These are phyloP conservation scores for Trametes cubensis DNA, from an alignment of 768 basidiomycete genomes.

Conservation along the genomic window DNA sequence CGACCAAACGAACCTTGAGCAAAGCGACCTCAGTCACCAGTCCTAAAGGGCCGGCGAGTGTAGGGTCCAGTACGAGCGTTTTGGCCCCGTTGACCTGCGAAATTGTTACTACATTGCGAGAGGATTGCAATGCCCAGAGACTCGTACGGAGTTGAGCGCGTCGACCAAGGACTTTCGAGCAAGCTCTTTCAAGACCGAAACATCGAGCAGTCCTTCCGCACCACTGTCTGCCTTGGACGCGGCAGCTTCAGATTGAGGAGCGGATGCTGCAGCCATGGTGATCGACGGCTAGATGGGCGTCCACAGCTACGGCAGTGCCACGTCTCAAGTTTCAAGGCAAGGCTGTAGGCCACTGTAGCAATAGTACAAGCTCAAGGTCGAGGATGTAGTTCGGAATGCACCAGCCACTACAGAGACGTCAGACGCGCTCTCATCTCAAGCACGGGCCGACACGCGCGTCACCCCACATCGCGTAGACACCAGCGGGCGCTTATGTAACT, in stretches of 20 bases:
- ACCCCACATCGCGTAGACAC: too few species aligned
- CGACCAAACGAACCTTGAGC: slow-evolving; percentile 66
- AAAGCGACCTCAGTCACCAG: slow-evolving; percentile 93
- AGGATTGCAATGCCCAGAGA: neutral
- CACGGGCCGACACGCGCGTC: too few species aligned
- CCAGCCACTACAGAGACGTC: too few species aligned
- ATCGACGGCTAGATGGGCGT: neutral
- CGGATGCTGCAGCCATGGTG: slow-evolving; percentile 26
- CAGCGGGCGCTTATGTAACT: too few species aligned
- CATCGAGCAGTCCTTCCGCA: slow-evolving; percentile 51
- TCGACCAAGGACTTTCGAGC: slow-evolving; percentile 82
- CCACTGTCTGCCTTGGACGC: slow-evolving; percentile 38
- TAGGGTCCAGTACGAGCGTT: slow-evolving; percentile 91
- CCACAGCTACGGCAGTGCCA: too few species aligned
- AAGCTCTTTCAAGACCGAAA: slow-evolving; percentile 72
- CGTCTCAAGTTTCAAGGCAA: too few species aligned
- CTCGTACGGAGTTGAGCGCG: slow-evolving; percentile 74
- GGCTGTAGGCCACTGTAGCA: too few species aligned
- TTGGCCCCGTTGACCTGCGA: slow-evolving; percentile 87
- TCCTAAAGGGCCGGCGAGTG: slow-evolving; percentile 88
- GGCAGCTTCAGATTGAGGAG: slow-evolving; percentile 41
- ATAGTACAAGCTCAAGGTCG: too few species aligned
- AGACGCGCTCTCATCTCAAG: too few species aligned
- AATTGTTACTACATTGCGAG: neutral
- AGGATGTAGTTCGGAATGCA: too few species aligned